Percentiles rank a stretch among this genome's conserved stretches.
phyloP scores from a whole-genome alignment of 305 asterid genomes.

The Fraxinus latifolia region DNA sequence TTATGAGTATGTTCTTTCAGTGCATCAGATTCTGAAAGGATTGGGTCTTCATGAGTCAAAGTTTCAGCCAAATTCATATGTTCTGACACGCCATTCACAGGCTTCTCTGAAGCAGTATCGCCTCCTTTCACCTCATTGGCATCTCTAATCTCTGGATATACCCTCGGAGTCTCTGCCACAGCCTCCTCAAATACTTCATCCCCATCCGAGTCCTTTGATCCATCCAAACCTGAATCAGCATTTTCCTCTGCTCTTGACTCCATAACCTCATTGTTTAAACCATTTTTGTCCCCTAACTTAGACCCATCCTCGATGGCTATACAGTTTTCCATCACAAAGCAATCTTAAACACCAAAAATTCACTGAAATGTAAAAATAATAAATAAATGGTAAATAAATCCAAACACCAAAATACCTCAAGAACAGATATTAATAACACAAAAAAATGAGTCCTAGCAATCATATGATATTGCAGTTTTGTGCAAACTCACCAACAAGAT shows the following conservation, averaged over 20 bases:
- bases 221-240: constrained; percentile 33
- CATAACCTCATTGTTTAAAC: constrained; percentile 26
- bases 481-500: neutral
- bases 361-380: constrained; percentile 22
- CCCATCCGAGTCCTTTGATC: constrained; percentile 38
- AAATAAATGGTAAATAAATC: neutral
- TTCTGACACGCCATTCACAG: constrained; percentile 29
- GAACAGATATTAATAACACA: neutral
- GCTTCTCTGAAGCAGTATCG: constrained; percentile 20
- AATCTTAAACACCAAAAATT: constrained; percentile 36
- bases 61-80: constrained; percentile 13
- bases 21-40: constrained; percentile 25
- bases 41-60: constrained; percentile 17
- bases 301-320: constrained; percentile 38
- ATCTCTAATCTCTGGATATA: constrained; percentile 27
- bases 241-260: constrained; percentile 30
- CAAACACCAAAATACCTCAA: neutral
- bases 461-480: neutral
- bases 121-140: constrained; percentile 22
- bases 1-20: constrained; percentile 25
- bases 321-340: constrained; percentile 66
- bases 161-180: constrained; percentile 30
- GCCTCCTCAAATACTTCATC: constrained; percentile 55
- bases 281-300: constrained; percentile 39
- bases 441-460: neutral